Evolutionary conservation across 495 filamentous ascomycete genomes (phyloP), one percentile per base, ranked within the genome.

Genomic region (Tuber umbilicatum): DNA sequence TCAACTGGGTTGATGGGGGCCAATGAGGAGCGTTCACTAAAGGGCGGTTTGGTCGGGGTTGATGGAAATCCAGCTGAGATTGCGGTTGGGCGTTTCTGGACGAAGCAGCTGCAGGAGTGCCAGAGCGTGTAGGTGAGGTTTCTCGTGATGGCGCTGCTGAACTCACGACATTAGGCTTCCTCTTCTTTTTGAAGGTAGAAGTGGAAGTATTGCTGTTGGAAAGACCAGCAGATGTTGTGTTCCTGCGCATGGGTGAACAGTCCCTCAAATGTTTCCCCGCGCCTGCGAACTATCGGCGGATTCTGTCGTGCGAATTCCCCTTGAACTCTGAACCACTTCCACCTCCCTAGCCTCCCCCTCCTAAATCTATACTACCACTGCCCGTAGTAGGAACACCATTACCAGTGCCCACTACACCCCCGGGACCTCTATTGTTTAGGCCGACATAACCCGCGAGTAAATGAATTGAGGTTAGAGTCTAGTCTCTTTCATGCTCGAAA

Each of bases 61-160:
- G 76, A 69, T 77, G 76, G 68, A 79, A 74, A 78, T 81, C 79
- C 73, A 75, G 72, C 35, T 81, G 79, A n/a, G 73, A 55, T 50
- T 68, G 68, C 17, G 35, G 10, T 75, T 81, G 79, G 73, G 75
- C 73, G 55, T 76, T 73, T 78, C 75, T 81, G 73, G 79, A 77
- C 70, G 74, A 78, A 75, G 73, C 77, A 76, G 75, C 74, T 68
- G 76, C 71, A 74, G 78, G 71, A 47, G 78, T 79, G 69, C 75
- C 70, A 7, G 74, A 76, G 72, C 80, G 73, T 71, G 73, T 83
- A 76, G 78, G 78, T 71, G 69, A 83, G 70, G 77, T 80, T 79
- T 75, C 80, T 79, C 82, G 76, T 77, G 76, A 81, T 21, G 72
- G 78, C 73, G 68, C 69, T 68, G 75, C 74, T 75, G 69, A 83